Base-by-base conservation (phyloP, 192 early-diverging fungal species). In the Podila epigama region DNA sequence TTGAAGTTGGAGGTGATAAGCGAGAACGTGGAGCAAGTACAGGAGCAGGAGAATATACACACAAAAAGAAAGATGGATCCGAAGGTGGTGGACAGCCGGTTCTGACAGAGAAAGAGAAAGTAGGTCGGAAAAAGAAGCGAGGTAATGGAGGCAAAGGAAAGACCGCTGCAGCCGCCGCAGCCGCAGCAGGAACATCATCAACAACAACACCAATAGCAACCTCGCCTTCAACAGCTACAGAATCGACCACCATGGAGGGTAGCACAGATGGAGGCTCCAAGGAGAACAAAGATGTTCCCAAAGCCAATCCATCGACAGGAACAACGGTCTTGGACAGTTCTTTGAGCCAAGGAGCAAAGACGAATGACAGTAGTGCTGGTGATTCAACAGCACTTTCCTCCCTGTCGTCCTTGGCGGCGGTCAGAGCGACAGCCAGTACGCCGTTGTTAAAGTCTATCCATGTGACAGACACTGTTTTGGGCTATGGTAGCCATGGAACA, bases 401-500 rank as follows among this genome's bases (percentile, higher is more conserved):
- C 44, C 25, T 22, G 7, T 48, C 37, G 7, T 39, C 44, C 5
- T 1, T 31, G 6, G 59, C 52, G 42, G 55, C 55, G 13, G 31
- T 34, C 53, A 35, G 51, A 25, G 57, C 58, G 11, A 59, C 63
- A 39, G 34, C 58, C 20, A 79, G 71, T 40, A 68, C 78, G 11
- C 81, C 79, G 10, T 40, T 73, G 37, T 80, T 88, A 0, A 80
- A 86, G 48, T 83, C 87, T 0, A 81, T 96, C 13, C 70, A 78
- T 10, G 81, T 94, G 13, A 80, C 89, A 0, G 87, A 90, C 58
- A 83, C 82, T 5, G 79, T 91, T 41, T 63, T 90, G 68, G 96
- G 96, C 5, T 94, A 96, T 71, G 98, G 98, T 63, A 94, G 92
- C 57, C 96, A 98, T 75, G 98, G 98, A 18, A 99, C 98, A 0